Evolutionary conservation across 2,329 filamentous ascomycete genomes (phyloP), one percentile per base, ranked within the genome.

Genomic region (Emergomyces orientalis): DNA sequence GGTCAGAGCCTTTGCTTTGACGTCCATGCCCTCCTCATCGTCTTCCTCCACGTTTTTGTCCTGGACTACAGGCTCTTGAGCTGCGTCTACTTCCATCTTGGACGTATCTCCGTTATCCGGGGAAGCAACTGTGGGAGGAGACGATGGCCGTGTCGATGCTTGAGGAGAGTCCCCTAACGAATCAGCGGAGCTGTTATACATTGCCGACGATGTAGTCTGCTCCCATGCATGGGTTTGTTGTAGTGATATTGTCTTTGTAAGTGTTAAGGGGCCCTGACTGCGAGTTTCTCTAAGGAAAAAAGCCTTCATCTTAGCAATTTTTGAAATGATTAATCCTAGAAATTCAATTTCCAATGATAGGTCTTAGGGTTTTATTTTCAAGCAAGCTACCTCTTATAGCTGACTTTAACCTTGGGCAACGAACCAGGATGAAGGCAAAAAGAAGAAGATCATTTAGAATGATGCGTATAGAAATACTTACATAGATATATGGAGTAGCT

Each of bases 1-100:
- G 65, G 77, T 79, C 56, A 79, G 68, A 8, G 76, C 78, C 62
- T 75, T 77, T 2, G 77, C 74, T 64, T 78, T 77, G 25, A 71
- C 69, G 65, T 79, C 76, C 73, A 79, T 76, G 7, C 71, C 76
- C 60, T 78, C 76, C 2, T 71, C 70, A 2, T 71, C 67, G 25
- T 67, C 65, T n/a, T 72, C 68, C 27, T 65, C 64, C 22, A 65
- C 65, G 51, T 65, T 63, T 45, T 69, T 62, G 14, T 68, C 59
- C 51, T 37, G 30, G 59, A 67, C 58, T 8, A 64, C 51, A 8
- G 61, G 61, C 34, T 62, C 65, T 54, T 61, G 62, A 32, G 55
- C 39, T 13, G 39, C 54, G 30, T 62, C 47, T 56, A 54, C 25
- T 30, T 64, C 61, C 60, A 65, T 61, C 22, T 60, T 63, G 39